These are phyloP conservation scores for Periconia digitata DNA, from an alignment of 2,329 filamentous ascomycete species.

Conservation along the genomic window DNA sequence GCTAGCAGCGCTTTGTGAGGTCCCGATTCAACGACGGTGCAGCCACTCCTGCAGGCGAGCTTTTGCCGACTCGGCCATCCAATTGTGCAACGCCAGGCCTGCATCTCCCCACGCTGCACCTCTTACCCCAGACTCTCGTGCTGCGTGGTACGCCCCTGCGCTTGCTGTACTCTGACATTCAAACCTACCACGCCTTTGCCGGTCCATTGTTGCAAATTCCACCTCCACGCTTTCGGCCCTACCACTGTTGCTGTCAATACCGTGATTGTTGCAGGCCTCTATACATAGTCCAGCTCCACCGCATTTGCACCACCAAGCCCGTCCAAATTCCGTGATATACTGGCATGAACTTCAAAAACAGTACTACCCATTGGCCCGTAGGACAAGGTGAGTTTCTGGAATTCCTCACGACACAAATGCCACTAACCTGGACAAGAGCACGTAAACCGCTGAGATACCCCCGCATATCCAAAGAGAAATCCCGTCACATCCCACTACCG, in stretches of 20 bases:
- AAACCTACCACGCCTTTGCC: constrained; percentile 5
- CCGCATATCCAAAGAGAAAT: constrained; percentile 17
- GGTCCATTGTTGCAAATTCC: constrained; percentile 21
- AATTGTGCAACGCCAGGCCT: constrained; percentile 22
- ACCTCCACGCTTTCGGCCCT: constrained; percentile 13
- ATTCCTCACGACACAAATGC: neutral
- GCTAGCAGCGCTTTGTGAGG: constrained; percentile 23
- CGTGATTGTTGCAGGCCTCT: no score
- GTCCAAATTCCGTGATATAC: constrained; percentile 3
- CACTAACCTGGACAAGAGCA: constrained; percentile 29
- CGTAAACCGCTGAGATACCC: constrained; percentile 44
- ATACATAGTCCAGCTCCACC: neutral
- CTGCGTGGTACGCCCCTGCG: no score
- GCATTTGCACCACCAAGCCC: constrained; percentile 8
- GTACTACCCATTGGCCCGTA: constrained; percentile 47
- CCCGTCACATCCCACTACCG: constrained; percentile 18
- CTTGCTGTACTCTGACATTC: neutral
- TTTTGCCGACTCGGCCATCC: constrained; percentile 22
- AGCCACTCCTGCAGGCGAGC: constrained; percentile 20
- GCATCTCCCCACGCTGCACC: constrained; percentile 31
- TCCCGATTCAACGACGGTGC: constrained; percentile 22
- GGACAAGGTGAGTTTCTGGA: constrained; percentile 39
- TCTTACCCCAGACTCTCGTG: constrained; percentile 21
- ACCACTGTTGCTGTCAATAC: neutral
- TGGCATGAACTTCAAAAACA: constrained; percentile 48